Conservation (phyloP, 2,329 filamentous ascomycete genomes). For the Venturia nashicola region DNA sequence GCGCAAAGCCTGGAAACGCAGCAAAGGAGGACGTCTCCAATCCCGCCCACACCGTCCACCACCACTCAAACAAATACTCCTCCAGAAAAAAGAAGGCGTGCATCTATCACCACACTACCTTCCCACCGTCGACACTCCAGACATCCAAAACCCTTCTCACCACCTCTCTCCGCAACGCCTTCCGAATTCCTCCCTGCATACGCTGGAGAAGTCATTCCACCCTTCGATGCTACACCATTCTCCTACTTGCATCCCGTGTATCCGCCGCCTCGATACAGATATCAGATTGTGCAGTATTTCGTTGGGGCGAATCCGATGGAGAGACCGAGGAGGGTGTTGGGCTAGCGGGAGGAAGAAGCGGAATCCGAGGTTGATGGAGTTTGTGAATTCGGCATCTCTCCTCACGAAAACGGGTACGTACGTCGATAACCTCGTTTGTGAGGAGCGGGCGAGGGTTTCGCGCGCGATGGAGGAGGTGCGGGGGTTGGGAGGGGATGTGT, state of each 20-base stretch:
- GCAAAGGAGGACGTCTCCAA: background rate
- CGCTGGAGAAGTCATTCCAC: background rate
- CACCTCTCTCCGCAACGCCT: background rate
- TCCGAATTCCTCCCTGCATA: background rate
- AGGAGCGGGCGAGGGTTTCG: background rate
- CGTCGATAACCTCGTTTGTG: background rate
- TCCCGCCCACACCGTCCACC: background rate
- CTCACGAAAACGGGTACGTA: background rate
- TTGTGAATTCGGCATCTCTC: background rate
- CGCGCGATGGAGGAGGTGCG: background rate
- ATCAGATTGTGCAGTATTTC: background rate
- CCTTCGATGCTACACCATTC: background rate
- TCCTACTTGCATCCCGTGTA: background rate
- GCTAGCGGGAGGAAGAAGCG: background rate
- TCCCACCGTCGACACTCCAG: background rate
- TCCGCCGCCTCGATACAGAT: background rate
- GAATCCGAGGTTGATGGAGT: background rate
- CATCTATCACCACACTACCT: background rate
- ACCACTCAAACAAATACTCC: background rate
- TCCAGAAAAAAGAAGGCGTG: background rate
- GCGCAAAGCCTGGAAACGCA: background rate
- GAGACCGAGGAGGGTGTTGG: background rate
- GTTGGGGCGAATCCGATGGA: background rate
- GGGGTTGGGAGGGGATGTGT: background rate
- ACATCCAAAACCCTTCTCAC: background rate